Conservation (phyloP, 371 early-diverging fungal species). For the Mortierella sp. region DNA sequence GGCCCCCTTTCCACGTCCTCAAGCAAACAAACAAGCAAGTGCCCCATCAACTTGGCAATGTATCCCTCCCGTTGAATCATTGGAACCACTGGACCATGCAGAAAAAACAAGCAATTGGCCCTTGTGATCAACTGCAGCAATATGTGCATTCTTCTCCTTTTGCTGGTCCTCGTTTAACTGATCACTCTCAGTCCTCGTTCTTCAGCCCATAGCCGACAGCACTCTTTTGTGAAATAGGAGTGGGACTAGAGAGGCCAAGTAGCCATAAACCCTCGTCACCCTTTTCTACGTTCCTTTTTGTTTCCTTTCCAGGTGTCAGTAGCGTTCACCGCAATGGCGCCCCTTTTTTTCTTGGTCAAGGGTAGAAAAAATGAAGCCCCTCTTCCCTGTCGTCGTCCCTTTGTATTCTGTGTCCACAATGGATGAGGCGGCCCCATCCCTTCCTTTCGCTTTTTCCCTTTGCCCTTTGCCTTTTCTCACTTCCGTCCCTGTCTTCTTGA, state of each 20-base stretch:
- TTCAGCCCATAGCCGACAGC: neutral
- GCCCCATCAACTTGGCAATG: neutral
- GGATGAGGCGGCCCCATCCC: neutral
- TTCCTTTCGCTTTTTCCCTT: neutral
- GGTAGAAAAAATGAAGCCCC: neutral
- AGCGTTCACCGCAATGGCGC: neutral
- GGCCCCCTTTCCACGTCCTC: neutral
- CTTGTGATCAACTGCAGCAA: neutral
- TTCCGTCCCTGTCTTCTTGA: neutral
- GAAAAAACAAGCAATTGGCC: neutral
- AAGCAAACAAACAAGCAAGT: neutral
- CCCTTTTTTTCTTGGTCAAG: constrained; percentile 8
- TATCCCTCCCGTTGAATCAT: neutral
- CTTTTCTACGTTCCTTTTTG: neutral
- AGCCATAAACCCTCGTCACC: neutral
- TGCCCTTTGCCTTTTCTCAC: neutral
- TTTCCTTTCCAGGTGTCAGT: neutral
- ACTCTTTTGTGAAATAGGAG: neutral
- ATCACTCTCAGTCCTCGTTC: neutral
- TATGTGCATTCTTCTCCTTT: neutral
- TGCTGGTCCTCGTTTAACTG: neutral
- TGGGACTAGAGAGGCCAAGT: neutral
- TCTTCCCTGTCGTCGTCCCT: neutral
- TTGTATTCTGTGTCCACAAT: neutral
- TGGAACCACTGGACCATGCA: neutral